A percentile compares a stretch with the other conserved stretches of the same genome.
Conservation (phyloP, 306 rosid genomes). For the Nissolia schottii region DNA sequence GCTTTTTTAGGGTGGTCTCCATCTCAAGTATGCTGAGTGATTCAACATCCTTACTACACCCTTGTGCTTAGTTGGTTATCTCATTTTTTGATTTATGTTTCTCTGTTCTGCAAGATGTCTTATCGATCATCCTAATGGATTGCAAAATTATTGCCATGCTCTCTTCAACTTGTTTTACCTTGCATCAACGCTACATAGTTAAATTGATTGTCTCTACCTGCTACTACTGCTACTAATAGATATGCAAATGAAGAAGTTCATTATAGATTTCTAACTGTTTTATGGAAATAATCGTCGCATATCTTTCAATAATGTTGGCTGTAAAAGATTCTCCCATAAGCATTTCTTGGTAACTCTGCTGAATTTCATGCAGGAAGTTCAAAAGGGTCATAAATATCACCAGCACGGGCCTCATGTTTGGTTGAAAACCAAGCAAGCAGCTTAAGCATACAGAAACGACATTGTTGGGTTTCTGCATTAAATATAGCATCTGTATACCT, state of each 20-base stretch:
- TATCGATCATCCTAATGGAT: neutral
- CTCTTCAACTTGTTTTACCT: neutral
- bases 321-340: neutral
- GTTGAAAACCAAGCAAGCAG: neutral
- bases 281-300: neutral
- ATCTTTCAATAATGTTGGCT: neutral
- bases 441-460: neutral
- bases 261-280: neutral
- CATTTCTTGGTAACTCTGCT: neutral
- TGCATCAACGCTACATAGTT: neutral
- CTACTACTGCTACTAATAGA: neutral
- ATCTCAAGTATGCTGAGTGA: neutral
- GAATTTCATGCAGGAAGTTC: slow-evolving; percentile 29
- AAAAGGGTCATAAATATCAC: neutral
- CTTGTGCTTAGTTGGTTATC: neutral
- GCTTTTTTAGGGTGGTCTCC: neutral
- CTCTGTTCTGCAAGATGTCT: neutral
- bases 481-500: neutral
- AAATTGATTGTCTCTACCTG: neutral
- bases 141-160: neutral
- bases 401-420: neutral
- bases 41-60: neutral
- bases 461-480: neutral
- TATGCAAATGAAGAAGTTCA: slow-evolving; percentile 6
- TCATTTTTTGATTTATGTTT: neutral